Base-by-base conservation (phyloP, 2,329 filamentous ascomycete genomes). In the Cytospora piceae region DNA sequence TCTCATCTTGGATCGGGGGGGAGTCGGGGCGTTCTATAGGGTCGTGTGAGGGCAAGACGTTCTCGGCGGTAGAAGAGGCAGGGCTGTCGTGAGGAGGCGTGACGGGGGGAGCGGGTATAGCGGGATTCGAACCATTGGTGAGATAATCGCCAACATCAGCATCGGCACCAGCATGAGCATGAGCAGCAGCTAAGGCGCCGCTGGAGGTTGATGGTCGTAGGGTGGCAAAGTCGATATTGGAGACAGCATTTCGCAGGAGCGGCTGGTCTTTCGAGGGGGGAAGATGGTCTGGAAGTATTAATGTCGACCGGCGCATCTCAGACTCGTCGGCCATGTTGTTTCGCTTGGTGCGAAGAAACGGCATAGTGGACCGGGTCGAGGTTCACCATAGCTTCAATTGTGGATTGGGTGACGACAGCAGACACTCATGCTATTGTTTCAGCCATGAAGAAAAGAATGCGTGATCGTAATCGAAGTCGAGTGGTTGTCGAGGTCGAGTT, bases 321-420 rank as follows among this genome's bases (percentile, higher is more conserved):
- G 79, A 81, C 74, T 87, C 85, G 80, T 82, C 86, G 77, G 81
- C 83, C 80, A 82, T 79, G 72, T 83, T 84, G 78, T 83, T 85
- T 75, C 84, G 84, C 76, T 85, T 85, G 66, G 39, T 68, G 78
- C 85, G 85, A 77, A 87, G 79, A 71, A 87, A 85, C 73, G 85
- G 84, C 85, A 87, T 87, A 72, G 70, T 77, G 61, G 12, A 8
- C 37, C 12, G 12, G 37, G 61, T 58, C 58, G 49, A 58, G 54
- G 57, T 61, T 66, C 59, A 68, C 60, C 66, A 68, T 67, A 58
- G 58, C 67, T 57, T 66, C 67, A 58, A 17, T 37, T 37, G 22
- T 53, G 49, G 42, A 59, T 20, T 55, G 57, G 46, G 51, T 27
- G 37, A 57, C 22, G 51, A 61, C 46, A 46, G 58, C 61, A 62